Percentiles rank a stretch among this genome's conserved stretches.
These are phyloP conservation scores for Setomelanomma holmii DNA, from an alignment of 2,329 filamentous ascomycete species.

Conservation along the genomic window DNA sequence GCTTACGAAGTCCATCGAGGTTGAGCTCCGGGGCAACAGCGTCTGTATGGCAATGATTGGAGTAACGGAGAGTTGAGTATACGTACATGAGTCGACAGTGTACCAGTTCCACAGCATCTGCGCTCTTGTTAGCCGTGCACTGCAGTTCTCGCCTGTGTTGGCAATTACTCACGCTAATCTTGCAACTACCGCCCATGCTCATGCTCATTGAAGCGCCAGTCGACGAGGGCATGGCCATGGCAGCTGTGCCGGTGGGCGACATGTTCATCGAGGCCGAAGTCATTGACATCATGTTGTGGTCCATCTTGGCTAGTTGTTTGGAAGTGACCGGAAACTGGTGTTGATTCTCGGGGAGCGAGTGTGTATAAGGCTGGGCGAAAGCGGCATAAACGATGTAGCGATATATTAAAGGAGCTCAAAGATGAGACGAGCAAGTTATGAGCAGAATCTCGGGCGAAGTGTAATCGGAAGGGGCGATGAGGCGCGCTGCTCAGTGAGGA, in stretches of 20 bases:
- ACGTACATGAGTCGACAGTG: constrained; percentile 68
- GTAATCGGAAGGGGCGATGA: not conserved
- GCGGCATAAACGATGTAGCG: not conserved
- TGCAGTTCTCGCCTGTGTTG: not conserved
- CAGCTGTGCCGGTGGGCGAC: constrained; percentile 24
- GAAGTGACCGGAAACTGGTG: not conserved
- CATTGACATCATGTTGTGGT: constrained; percentile 23
- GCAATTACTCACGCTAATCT: constrained; percentile 35
- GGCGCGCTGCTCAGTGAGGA: not conserved
- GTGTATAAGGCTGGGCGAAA: not conserved
- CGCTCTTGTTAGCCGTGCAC: constrained; percentile 3
- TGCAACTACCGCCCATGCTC: constrained; percentile 35
- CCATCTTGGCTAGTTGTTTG: constrained; percentile 10
- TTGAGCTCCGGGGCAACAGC: not conserved
- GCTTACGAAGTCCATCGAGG: not conserved
- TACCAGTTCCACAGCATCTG: constrained; percentile 82
- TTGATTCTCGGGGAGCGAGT: not conserved
- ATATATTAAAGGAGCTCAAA: not conserved
- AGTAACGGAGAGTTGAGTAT: not conserved
- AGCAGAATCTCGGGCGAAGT: constrained; percentile 10
- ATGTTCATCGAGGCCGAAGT: constrained; percentile 20
- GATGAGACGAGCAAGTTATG: constrained; percentile 17
- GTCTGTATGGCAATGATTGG: not conserved
- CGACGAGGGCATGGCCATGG: constrained; percentile 28
- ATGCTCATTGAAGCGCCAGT: constrained; percentile 10